Evolutionary conservation across 495 filamentous ascomycete genomes (phyloP).

Genomic region (Penicillium roqueforti): DNA sequence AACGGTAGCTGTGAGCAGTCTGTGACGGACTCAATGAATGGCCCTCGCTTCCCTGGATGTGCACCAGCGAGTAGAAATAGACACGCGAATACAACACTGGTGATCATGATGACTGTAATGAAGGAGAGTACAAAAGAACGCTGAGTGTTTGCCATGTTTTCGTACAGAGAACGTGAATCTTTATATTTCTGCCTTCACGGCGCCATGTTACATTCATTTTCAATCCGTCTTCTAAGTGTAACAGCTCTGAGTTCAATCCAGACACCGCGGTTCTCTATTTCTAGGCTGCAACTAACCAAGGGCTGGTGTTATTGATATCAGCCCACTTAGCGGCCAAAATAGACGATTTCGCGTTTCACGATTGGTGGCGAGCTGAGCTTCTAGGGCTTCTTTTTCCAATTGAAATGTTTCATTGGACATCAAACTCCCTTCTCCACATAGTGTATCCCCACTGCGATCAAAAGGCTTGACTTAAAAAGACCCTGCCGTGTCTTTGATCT

Average conservation of each 20-base stretch:
- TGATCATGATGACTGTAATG: background rate
- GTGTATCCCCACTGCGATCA: background rate
- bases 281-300: background rate
- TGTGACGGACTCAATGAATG: background rate
- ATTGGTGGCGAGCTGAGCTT: background rate
- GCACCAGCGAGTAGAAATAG: slow-evolving; percentile 3
- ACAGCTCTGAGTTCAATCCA: no score
- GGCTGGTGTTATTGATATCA: background rate
- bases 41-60: background rate
- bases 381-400: background rate
- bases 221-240: no score
- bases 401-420: background rate
- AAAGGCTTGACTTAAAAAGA: background rate
- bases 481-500: background rate
- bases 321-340: background rate
- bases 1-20: slow-evolving; percentile 12
- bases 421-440: background rate
- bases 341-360: background rate
- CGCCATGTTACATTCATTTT: no score
- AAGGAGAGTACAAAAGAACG: background rate
- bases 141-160: background rate
- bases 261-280: no score
- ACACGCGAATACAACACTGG: background rate
- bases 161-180: background rate
- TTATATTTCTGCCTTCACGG: background rate